phyloP scores from a whole-genome alignment of 208 protist genomes.

The Polymyxa betae region DNA sequence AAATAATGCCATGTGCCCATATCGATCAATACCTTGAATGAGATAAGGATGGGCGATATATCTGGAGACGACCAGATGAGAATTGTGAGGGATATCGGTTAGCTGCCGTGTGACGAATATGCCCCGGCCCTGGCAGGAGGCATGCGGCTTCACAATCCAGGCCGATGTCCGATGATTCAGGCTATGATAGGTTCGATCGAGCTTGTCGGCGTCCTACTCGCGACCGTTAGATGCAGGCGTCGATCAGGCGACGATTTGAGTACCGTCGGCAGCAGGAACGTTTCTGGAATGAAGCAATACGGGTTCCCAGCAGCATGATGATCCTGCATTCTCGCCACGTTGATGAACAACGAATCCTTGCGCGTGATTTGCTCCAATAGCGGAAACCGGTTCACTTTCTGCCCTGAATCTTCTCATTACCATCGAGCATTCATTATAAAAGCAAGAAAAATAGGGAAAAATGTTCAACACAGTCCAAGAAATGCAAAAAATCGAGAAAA shows the following conservation, averaged over 20 bases:
- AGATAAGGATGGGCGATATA: slow-evolving; percentile 63
- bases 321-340: background rate
- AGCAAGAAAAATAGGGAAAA: no score
- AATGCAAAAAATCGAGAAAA: no score
- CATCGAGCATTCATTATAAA: no score
- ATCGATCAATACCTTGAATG: slow-evolving; percentile 62
- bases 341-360: slow-evolving; percentile 47
- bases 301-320: background rate
- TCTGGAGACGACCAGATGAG: slow-evolving; percentile 14
- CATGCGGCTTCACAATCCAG: slow-evolving; percentile 61
- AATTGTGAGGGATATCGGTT: slow-evolving; percentile 24
- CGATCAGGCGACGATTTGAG: background rate
- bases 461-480: no score
- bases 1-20: no score
- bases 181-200: slow-evolving; percentile 20
- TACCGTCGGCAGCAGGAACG: slow-evolving; percentile 33
- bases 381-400: slow-evolving; percentile 30
- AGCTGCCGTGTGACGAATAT: background rate
- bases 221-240: background rate
- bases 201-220: slow-evolving; percentile 34
- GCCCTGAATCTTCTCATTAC: no score
- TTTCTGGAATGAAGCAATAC: slow-evolving; percentile 29
- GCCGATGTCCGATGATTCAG: background rate
- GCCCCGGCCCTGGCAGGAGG: slow-evolving; percentile 27
- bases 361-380: background rate